A percentile compares a stretch with the other conserved stretches of the same genome.
These are phyloP conservation scores for Ophiostoma ips DNA, from an alignment of 2,329 filamentous ascomycete genomes.

Conservation along the genomic window DNA sequence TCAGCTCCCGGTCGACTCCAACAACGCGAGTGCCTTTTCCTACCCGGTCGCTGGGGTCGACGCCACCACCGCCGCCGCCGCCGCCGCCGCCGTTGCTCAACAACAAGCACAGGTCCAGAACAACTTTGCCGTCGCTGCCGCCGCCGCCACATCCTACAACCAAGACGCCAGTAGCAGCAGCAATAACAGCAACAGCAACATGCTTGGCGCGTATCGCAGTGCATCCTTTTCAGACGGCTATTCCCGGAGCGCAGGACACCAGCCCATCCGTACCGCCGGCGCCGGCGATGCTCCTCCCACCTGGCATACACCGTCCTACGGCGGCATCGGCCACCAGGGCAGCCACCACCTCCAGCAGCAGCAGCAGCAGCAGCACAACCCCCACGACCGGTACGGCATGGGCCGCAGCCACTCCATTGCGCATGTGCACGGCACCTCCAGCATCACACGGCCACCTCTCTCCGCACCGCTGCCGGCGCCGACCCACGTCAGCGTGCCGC, in stretches of 20 bases:
- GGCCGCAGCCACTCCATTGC: slow-evolving; percentile 26
- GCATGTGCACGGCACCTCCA: slow-evolving; percentile 28
- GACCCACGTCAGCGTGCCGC: slow-evolving; percentile 25
- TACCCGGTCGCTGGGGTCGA: slow-evolving; percentile 39
- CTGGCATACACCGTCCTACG: slow-evolving; percentile 30
- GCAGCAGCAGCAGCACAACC: slow-evolving; percentile 2
- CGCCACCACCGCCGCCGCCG: slow-evolving; percentile 24
- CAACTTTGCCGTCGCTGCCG: slow-evolving; percentile 16
- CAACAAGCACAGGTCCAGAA: slow-evolving; percentile 26
- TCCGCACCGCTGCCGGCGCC: slow-evolving; percentile 35
- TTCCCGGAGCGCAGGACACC: slow-evolving; percentile 19
- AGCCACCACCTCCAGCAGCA: not conserved
- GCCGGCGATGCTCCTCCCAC: not conserved
- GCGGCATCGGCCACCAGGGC: slow-evolving; percentile 16
- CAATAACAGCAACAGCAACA: slow-evolving; percentile 24
- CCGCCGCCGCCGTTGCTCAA: too few relatives aligned
- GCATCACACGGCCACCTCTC: slow-evolving; percentile 32
- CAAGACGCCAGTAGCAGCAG: slow-evolving; percentile 17
- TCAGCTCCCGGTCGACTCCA: slow-evolving; percentile 22
- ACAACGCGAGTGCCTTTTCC: slow-evolving; percentile 41
- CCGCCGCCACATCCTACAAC: slow-evolving; percentile 21
- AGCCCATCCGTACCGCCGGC: slow-evolving; percentile 25
- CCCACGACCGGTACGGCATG: slow-evolving; percentile 12
- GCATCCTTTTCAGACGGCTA: slow-evolving; percentile 38
- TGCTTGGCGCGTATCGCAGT: slow-evolving; percentile 42